These are phyloP conservation scores for Haplosporangium gracile DNA, from an alignment of 192 early-diverging fungal species.

Conservation along the genomic window DNA sequence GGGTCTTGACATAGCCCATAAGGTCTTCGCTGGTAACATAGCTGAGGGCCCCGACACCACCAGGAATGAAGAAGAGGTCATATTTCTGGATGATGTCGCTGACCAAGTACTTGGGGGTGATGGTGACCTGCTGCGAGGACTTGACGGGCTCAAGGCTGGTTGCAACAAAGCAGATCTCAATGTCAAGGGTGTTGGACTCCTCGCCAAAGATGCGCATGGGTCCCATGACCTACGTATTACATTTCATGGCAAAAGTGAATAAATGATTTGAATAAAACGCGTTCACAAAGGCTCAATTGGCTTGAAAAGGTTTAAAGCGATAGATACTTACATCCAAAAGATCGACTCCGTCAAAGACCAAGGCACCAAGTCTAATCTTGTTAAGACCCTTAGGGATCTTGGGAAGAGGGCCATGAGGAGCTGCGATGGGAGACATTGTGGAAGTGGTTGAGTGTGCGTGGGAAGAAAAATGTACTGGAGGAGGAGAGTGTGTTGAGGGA, in stretches of 20 bases:
- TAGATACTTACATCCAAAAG: constrained; percentile 35
- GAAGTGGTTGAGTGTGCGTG: neutral
- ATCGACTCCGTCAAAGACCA: constrained; percentile 46
- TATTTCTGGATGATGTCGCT: constrained; percentile 35
- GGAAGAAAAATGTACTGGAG: neutral
- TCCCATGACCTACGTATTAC: constrained; percentile 19
- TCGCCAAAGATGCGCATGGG: constrained; percentile 51
- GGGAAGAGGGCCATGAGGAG: constrained; percentile 41
- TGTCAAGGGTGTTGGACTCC: constrained; percentile 19
- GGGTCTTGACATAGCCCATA: constrained; percentile 11
- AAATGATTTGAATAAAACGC: neutral
- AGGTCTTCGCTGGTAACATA: constrained; percentile 10
- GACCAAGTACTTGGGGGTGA: constrained; percentile 44
- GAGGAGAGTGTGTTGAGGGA: neutral
- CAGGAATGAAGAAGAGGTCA: constrained; percentile 55
- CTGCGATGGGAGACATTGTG: constrained; percentile 15
- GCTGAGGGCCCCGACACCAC: too few species aligned
- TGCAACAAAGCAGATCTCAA: constrained; percentile 34
- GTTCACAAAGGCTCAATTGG: neutral
- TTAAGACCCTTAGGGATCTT: constrained; percentile 28
- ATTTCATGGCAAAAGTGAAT: neutral
- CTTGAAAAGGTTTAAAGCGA: neutral
- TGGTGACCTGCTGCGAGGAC: constrained; percentile 21
- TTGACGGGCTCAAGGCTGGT: constrained; percentile 21
- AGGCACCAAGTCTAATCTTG: constrained; percentile 31